Base-by-base conservation (phyloP, 352 stramenopile species). In the Pythium aquatile region DNA sequence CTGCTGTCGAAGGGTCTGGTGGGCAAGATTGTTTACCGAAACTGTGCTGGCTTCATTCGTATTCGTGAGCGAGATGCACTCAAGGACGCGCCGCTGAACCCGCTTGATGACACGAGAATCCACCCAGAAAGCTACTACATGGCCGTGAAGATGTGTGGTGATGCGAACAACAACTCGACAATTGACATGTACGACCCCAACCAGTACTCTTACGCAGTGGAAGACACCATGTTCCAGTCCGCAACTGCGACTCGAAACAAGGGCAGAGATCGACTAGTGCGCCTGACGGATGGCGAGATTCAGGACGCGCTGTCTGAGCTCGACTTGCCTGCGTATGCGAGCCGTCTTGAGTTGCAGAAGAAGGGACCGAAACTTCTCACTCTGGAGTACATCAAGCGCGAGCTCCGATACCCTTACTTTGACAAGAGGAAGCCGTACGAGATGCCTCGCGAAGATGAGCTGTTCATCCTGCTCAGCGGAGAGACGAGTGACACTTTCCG, bases 131-230 rank as follows among this genome's bases (percentile, higher is more conserved):
- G 88, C 42, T 96, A 96, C 66, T 96, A 94, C 66, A 96, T 96
- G 88, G 88, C 88, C 11, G 88, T 96, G 20, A 95, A 95, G 56
- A 96, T 96, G 69, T 96, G 88, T 63, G 88, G 88, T 55, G 86
- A 96, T 63, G 88, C 88, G 8, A 96, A 95, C 73, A 94, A 95
- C 73, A 95, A 96, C 66, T 94, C 86, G 35, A 95, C 86, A 3
- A 95, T 96, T 49, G 88, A 96, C 68, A 92, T 96, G 83, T 96
- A 94, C 53, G 88, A 96, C 37, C 88, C 88, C 35, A 93, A 94
- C 49, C 86, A 96, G 58, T 96, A 96, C 65, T 95, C 88, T 10
- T 95, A 94, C 49, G 86, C 85, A 3, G 88, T 96, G 7, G 88
- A 96, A 81, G 88, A 96, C 63, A 95, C 87, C 16, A 96, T 96